Conservation (phyloP, 371 early-diverging fungal species). For the Batkoa obscura region DNA sequence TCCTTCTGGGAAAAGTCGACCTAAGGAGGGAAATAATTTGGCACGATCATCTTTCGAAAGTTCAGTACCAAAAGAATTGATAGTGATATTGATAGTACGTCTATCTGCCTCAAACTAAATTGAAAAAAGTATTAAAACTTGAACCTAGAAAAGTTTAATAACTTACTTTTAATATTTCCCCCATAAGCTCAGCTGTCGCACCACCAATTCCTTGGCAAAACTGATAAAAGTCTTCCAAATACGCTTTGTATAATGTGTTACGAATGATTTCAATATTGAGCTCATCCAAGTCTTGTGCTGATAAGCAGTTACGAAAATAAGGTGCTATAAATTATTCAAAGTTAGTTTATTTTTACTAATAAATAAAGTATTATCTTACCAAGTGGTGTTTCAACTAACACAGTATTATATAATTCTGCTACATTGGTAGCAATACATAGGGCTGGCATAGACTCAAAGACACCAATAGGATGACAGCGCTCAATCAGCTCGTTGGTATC, state of each 20-base stretch:
- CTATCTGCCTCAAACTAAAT: slow-evolving; percentile 92
- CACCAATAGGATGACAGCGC: slow-evolving; percentile 89
- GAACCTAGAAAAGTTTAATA: background rate
- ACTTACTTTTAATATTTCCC: slow-evolving; percentile 62
- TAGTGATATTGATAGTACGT: slow-evolving; percentile 89
- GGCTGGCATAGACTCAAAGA: slow-evolving; percentile 94
- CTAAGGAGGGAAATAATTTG: slow-evolving; percentile 79
- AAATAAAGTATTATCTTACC: slow-evolving; percentile 19
- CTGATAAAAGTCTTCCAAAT: slow-evolving; percentile 89
- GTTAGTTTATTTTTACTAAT: background rate
- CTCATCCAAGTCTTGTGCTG: slow-evolving; percentile 93
- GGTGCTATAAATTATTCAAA: slow-evolving; percentile 38
- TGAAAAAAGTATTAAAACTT: background rate
- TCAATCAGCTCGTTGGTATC: slow-evolving; percentile 92
- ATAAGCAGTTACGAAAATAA: slow-evolving; percentile 90
- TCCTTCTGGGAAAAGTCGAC: slow-evolving; percentile 85
- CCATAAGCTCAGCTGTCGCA: slow-evolving; percentile 87
- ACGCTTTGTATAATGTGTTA: slow-evolving; percentile 94
- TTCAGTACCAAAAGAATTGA: slow-evolving; percentile 95
- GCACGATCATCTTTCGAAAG: slow-evolving; percentile 86
- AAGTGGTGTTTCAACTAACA: slow-evolving; percentile 90
- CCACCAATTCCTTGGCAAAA: slow-evolving; percentile 73
- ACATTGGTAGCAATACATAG: slow-evolving; percentile 93
- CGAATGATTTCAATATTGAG: slow-evolving; percentile 97
- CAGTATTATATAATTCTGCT: slow-evolving; percentile 84